Conservation (phyloP, 257 asterid species). For the Nicotiana tabacum region DNA sequence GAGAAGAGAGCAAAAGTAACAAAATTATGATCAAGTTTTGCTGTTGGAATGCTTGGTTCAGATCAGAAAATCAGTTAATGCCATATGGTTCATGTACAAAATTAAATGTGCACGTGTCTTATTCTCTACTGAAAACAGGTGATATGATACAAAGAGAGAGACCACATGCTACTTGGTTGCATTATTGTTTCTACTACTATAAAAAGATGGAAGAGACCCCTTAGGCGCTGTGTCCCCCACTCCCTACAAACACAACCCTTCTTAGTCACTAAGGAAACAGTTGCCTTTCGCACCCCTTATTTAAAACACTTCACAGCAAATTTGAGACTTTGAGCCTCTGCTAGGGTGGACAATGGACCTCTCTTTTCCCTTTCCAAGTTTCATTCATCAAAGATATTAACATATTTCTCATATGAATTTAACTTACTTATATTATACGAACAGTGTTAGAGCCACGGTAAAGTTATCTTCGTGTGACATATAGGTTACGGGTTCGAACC, state of each 20-base stretch:
- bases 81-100: background rate
- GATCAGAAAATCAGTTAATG: background rate
- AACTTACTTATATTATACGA: too few relatives aligned
- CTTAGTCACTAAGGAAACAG: background rate
- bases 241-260: background rate
- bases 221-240: constrained; percentile 4
- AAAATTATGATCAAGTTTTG: background rate
- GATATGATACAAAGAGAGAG: background rate
- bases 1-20: background rate
- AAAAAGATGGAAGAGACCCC: constrained; percentile 9
- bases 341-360: constrained; percentile 13
- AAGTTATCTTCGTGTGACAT: too few relatives aligned
- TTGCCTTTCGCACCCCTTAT: background rate
- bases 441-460: background rate
- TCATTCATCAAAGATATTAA: background rate
- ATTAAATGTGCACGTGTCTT: background rate
- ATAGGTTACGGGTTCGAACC: too few relatives aligned
- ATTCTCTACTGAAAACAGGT: background rate
- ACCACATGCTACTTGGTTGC: constrained; percentile 5
- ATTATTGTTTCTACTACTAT: constrained; percentile 1
- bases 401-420: background rate
- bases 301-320: constrained; percentile 28
- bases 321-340: background rate
- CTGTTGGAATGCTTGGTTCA: background rate
- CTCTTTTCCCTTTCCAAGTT: background rate